phyloP scores from a whole-genome alignment of 306 rosid genomes.

The Pterocarpus santalinus region DNA sequence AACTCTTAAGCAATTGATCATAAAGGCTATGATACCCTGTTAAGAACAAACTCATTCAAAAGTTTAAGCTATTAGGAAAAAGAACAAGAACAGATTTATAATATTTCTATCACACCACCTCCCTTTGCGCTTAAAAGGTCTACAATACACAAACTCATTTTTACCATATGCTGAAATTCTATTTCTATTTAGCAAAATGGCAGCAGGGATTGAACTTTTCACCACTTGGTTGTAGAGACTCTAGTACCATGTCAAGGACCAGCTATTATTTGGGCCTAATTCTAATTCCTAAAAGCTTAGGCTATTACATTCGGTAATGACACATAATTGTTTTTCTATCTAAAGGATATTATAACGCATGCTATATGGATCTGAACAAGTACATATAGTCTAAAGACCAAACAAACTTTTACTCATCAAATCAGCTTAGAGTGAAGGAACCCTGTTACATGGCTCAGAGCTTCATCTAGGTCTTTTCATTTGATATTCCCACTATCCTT shows the following conservation, averaged over 20 bases:
- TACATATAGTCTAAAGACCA: no score
- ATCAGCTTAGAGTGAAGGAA: neutral
- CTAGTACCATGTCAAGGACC: neutral
- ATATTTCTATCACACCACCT: neutral
- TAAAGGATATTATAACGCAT: neutral
- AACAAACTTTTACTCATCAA: constrained; percentile 6
- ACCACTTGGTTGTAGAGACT: neutral
- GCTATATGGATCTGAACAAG: constrained; percentile 1
- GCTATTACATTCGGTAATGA: neutral
- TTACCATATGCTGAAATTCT: neutral
- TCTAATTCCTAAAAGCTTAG: constrained; percentile 6
- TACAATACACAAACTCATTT: neutral
- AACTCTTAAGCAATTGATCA: neutral
- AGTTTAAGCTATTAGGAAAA: neutral
- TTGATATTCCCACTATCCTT: neutral
- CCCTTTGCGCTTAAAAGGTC: neutral
- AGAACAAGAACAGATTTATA: neutral
- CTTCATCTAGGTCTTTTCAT: constrained; percentile 3
- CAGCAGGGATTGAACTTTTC: neutral
- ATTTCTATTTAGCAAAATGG: neutral
- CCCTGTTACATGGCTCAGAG: constrained; percentile 25
- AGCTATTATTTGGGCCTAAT: neutral
- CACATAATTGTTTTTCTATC: neutral
- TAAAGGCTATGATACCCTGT: neutral
- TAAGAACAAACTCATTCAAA: neutral